Evolutionary conservation across 257 asterid species (phyloP).

Genomic region (Echites panduratus): DNA sequence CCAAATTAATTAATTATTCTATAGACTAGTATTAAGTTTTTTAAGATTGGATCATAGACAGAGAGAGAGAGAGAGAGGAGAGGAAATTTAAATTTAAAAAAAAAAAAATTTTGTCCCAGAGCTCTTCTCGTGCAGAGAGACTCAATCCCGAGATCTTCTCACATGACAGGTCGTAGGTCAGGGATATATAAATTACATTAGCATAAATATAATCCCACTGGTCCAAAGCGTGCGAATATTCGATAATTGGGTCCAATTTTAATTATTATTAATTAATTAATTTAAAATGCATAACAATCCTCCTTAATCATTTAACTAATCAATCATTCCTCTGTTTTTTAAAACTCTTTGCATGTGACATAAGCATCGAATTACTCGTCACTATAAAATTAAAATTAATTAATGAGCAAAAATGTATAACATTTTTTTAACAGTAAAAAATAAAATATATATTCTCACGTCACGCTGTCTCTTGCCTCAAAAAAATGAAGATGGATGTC

Average conservation of each 20-base stretch:
- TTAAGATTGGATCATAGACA: conserved; percentile 34
- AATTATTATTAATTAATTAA: conserved; percentile 19
- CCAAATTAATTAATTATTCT: too few species aligned
- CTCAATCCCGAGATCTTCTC: conserved; percentile 75
- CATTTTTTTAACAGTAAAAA: too few species aligned
- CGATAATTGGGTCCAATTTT: conserved; percentile 45
- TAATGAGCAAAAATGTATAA: too few species aligned
- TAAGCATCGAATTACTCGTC: conserved; percentile 41
- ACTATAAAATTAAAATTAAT: too few species aligned
- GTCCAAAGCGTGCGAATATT: conserved; percentile 80
- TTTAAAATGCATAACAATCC: conserved; percentile 32
- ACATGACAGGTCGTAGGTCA: conserved; percentile 39
- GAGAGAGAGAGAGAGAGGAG: not conserved
- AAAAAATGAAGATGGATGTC: not conserved
- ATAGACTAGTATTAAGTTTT: not conserved
- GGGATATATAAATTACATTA: not conserved
- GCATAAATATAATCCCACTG: conserved; percentile 24
- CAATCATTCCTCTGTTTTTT: conserved; percentile 22
- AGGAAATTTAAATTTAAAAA: not conserved
- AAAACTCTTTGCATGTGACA: conserved; percentile 42
- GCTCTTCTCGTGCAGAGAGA: conserved; percentile 27
- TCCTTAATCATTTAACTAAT: conserved; percentile 37
- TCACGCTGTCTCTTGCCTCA: conserved; percentile 5
- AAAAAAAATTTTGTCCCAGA: conserved; percentile 16
- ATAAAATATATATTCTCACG: too few species aligned